Conservation (phyloP, 2,329 filamentous ascomycete species). For the Fusarium sp. region DNA sequence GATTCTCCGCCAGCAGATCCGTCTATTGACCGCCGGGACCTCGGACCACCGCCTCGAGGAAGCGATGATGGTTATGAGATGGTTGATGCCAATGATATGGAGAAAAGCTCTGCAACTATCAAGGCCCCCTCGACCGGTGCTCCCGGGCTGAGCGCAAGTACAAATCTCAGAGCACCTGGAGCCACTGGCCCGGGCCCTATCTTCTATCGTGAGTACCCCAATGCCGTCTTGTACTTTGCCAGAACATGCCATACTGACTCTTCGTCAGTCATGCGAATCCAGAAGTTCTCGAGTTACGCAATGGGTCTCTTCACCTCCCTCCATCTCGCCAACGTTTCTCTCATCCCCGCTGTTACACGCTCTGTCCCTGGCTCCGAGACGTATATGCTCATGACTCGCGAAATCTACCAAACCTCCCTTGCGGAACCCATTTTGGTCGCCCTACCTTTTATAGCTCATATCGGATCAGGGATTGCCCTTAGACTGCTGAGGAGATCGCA, state of each 20-base stretch:
- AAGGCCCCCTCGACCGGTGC: slow-evolving; percentile 61
- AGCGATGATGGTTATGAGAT: slow-evolving; percentile 51
- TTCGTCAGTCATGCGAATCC: slow-evolving; percentile 67
- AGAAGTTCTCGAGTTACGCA: slow-evolving; percentile 90
- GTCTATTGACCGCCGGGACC: slow-evolving; percentile 60
- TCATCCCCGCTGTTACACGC: slow-evolving; percentile 81
- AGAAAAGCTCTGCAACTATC: slow-evolving; percentile 50
- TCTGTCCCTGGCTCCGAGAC: slow-evolving; percentile 82
- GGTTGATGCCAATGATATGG: slow-evolving; percentile 49
- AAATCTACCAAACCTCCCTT: slow-evolving; percentile 88
- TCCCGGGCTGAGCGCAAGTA: slow-evolving; percentile 69
- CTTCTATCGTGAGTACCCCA: slow-evolving; percentile 76
- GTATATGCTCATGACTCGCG: slow-evolving; percentile 90
- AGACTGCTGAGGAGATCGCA: slow-evolving; percentile 80
- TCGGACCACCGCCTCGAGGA: slow-evolving; percentile 43
- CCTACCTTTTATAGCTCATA: slow-evolving; percentile 79
- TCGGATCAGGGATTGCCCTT: slow-evolving; percentile 81
- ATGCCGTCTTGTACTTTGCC: background rate
- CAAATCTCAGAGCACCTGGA: slow-evolving; percentile 37
- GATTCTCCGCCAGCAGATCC: slow-evolving; percentile 64
- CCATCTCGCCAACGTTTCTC: slow-evolving; percentile 84
- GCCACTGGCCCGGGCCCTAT: slow-evolving; percentile 72
- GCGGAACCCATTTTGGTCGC: slow-evolving; percentile 85
- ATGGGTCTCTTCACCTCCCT: slow-evolving; percentile 81
- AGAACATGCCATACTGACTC: slow-evolving; percentile 6